Evolutionary conservation across 2,329 filamentous ascomycete species (phyloP).

Genomic region (Aurifilum marmelostoma): DNA sequence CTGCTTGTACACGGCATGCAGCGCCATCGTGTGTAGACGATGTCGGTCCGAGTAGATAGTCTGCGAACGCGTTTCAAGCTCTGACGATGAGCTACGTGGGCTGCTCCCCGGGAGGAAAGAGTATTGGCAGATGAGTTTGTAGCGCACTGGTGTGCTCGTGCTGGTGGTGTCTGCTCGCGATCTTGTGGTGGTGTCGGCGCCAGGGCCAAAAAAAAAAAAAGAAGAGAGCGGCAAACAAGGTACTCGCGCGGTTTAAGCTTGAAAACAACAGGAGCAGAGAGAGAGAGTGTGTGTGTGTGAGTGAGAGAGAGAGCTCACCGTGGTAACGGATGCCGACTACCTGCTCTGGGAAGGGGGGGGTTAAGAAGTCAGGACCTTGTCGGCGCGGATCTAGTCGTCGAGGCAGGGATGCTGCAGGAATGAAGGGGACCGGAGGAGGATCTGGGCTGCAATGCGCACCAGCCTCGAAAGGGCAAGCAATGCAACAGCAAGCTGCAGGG

Average conservation of each 20-base stretch:
- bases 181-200: not conserved
- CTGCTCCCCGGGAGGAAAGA: too few relatives aligned
- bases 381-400: constrained; percentile 5
- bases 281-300: too few relatives aligned
- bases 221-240: not conserved
- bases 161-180: not conserved
- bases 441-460: constrained; percentile 1
- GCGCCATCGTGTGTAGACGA: constrained; percentile 45
- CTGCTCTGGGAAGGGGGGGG: not conserved
- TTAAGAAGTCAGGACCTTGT: not conserved
- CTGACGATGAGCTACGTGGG: too few relatives aligned
- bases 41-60: constrained; percentile 2
- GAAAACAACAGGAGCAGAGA: not conserved
- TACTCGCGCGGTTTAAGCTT: not conserved
- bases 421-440: constrained; percentile 4
- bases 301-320: constrained; percentile 5
- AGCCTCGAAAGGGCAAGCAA: not conserved
- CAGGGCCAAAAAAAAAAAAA: not conserved
- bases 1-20: constrained; percentile 66
- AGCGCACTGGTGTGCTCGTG: not conserved
- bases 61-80: not conserved
- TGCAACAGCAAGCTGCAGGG: constrained; percentile 4
- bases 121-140: not conserved
- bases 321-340: not conserved
- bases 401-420: constrained; percentile 11